Base-by-base conservation (phyloP, 176 grass and related monocot genomes). In the Juncus effusus region DNA sequence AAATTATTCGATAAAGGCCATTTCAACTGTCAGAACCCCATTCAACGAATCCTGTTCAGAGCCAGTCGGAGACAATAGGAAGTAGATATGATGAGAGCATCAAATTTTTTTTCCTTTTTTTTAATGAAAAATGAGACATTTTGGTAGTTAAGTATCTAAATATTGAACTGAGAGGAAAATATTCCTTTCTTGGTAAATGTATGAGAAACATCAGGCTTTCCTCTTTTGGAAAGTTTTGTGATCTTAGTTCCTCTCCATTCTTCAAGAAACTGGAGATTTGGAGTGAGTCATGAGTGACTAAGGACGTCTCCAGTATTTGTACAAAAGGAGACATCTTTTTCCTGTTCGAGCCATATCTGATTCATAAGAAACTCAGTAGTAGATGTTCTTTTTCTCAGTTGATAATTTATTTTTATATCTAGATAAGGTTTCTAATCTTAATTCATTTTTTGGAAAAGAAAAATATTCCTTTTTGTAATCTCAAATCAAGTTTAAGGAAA, bases 41-140 rank as follows among this genome's bases (percentile, higher is more conserved):
- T 83, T 99, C 94, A 93, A 68, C 64, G 80, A 2, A 88, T 99
- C 42, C 83, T 93, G n/a, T 99, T 99, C 40, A 80, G 88, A 0
- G 88, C 85, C n/a, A n/a, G n/a, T n/a, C n/a, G n/a, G n/a, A n/a
- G n/a, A n/a, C n/a, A n/a, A 8, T 52, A 52, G 12, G 2, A 8
- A 52, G 19, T 28, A 28, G 19, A 28, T 28, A 28, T 28, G 19
- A 28, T 28, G 1, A 1, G 19, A 28, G 1, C 0, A 28, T 28
- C 1, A 28, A 28, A 28, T 28, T 1, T 28, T 28, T 28, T 28
- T 28, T 28, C 19, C 19, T 28, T 28, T 28, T 1, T 28, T 28
- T 28, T 28, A 28, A 28, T 28, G 19, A 28, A 28, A 28, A 52
- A 52, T 1, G 49, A 12, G 9, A 1, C 9, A 8, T 52, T 52